Percentiles rank a stretch among this genome's conserved stretches.
These are phyloP conservation scores for Sporothrix humicola DNA, from an alignment of 2,329 filamentous ascomycete genomes.

Conservation along the genomic window DNA sequence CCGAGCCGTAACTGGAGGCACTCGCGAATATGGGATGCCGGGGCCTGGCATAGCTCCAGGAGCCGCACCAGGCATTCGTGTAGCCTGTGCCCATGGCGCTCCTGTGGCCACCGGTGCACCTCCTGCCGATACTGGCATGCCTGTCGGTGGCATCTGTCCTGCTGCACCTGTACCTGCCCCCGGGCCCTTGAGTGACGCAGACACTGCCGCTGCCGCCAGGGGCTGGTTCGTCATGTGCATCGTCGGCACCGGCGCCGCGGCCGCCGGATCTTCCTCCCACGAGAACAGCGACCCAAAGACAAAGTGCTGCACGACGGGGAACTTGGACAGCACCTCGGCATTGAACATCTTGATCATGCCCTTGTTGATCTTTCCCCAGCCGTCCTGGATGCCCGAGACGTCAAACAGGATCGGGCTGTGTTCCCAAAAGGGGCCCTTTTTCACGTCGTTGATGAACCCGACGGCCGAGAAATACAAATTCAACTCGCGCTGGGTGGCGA, in stretches of 20 bases:
- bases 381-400: slow-evolving; percentile 85
- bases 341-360: slow-evolving; percentile 99
- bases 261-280: slow-evolving; percentile 72
- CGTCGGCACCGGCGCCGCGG: slow-evolving; percentile 54
- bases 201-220: slow-evolving; percentile 28
- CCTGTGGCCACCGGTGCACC: slow-evolving; percentile 32
- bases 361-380: slow-evolving; percentile 99
- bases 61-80: slow-evolving; percentile 38
- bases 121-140: not conserved
- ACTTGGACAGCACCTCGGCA: slow-evolving; percentile 93
- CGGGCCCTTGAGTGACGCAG: not conserved
- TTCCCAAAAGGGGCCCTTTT: slow-evolving; percentile 95
- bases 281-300: slow-evolving; percentile 80
- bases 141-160: not conserved
- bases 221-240: slow-evolving; percentile 66
- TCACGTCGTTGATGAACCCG: slow-evolving; percentile 97
- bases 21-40: slow-evolving; percentile 49
- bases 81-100: slow-evolving; percentile 42
- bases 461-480: slow-evolving; percentile 96
- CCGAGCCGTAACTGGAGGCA: slow-evolving; percentile 35
- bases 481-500: slow-evolving; percentile 66
- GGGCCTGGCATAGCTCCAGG: slow-evolving; percentile 34
- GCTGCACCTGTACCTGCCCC: not conserved
- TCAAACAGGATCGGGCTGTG: slow-evolving; percentile 95
- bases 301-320: slow-evolving; percentile 98